These are phyloP conservation scores for Lagenidium sp. DNA, from an alignment of 352 stramenopile species.

Conservation along the genomic window DNA sequence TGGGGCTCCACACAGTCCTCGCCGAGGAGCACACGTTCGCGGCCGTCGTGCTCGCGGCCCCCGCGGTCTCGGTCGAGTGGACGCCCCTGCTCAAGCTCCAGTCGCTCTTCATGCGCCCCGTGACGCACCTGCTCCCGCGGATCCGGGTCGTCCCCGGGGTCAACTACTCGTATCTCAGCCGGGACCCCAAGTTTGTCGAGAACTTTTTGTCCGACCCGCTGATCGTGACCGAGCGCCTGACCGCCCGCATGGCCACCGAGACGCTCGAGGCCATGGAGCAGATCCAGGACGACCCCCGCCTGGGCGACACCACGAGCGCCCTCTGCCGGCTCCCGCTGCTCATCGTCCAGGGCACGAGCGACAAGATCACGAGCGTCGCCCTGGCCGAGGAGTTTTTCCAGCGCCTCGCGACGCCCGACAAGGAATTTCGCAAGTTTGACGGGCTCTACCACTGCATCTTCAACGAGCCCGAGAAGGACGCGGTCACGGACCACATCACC, in stretches of 20 bases:
- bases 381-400: conserved; percentile 28
- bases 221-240: conserved; percentile 37
- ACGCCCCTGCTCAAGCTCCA: conserved; percentile 33
- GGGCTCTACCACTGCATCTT: conserved; percentile 58
- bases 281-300: conserved; percentile 3
- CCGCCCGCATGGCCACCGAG: conserved; percentile 24
- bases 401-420: conserved; percentile 33
- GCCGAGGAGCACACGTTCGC: conserved; percentile 30
- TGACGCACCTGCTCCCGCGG: conserved; percentile 31
- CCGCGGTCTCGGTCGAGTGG: conserved; percentile 46
- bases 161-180: conserved; percentile 30
- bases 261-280: conserved; percentile 15
- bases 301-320: conserved; percentile 11
- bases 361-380: conserved; percentile 34
- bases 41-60: conserved; percentile 39
- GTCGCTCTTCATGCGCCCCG: conserved; percentile 22
- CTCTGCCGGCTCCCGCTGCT: conserved; percentile 20
- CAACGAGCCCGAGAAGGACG: conserved; percentile 46
- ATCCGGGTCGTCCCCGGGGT: conserved; percentile 44
- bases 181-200: conserved; percentile 27
- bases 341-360: conserved; percentile 34
- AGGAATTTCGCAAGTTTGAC: conserved; percentile 54
- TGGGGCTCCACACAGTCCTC: conserved; percentile 48
- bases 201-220: conserved; percentile 48
- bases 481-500: conserved; percentile 34